Evolutionary conservation across 495 filamentous ascomycete genomes (phyloP).

Genomic region (Tuber melanosporum): DNA sequence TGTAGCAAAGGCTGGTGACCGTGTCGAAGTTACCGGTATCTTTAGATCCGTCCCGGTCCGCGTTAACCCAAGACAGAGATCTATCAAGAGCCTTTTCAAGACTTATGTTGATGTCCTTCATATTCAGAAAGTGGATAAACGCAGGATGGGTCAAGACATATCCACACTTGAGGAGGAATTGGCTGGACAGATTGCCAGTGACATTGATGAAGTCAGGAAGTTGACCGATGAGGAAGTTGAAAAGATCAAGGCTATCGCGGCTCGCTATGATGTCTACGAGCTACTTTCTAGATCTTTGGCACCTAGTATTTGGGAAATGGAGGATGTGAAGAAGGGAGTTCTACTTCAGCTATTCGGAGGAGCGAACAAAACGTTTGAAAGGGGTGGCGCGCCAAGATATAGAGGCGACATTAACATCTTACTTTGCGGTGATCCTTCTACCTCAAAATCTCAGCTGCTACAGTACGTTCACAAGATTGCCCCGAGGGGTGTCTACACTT

Average conservation of each 20-base stretch:
- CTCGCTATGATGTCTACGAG: constrained; percentile 84
- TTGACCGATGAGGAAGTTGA: constrained; percentile 84
- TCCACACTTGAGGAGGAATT: constrained; percentile 85
- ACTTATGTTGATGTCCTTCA: constrained; percentile 94
- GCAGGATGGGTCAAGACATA: constrained; percentile 81
- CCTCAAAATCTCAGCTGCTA: constrained; percentile 95
- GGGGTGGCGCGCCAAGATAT: constrained; percentile 90
- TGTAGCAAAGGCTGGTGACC: constrained; percentile 93
- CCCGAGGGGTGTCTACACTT: constrained; percentile 94
- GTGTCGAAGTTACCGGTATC: constrained; percentile 92
- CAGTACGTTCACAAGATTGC: constrained; percentile 98
- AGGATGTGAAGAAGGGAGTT: constrained; percentile 98
- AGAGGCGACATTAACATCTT: constrained; percentile 97
- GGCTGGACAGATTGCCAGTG: constrained; percentile 63
- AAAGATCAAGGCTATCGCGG: constrained; percentile 76
- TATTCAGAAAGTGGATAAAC: constrained; percentile 92
- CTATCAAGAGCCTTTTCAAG: constrained; percentile 92
- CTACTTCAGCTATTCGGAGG: constrained; percentile 93
- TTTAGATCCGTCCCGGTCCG: constrained; percentile 92
- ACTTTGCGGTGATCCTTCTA: constrained; percentile 94
- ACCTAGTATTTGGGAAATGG: constrained; percentile 94
- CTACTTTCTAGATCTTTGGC: constrained; percentile 86
- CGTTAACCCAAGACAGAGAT: constrained; percentile 87
- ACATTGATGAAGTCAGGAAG: constrained; percentile 74
- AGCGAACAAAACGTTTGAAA: constrained; percentile 97